phyloP scores from a whole-genome alignment of 768 basidiomycete genomes.

The Lactarius akahatsu region DNA sequence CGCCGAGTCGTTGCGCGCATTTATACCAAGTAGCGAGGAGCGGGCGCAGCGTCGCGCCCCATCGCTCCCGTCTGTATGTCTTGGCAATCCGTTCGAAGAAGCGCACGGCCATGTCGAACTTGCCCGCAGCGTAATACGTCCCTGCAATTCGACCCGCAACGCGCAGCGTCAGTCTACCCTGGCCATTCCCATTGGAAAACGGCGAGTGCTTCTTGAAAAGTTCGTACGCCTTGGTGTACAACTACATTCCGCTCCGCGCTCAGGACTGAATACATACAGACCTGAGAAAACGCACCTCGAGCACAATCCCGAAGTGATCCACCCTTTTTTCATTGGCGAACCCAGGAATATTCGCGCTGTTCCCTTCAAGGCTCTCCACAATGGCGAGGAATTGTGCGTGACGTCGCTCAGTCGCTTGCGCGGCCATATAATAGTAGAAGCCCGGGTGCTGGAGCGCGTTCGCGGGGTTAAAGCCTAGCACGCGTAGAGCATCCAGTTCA shows the following conservation, averaged over 20 bases:
- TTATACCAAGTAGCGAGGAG: conserved; percentile 79
- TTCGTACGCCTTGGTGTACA: conserved; percentile 94
- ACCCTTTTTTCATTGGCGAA: conserved; percentile 90
- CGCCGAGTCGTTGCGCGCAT: conserved; percentile 75
- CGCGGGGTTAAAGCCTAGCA: conserved; percentile 73
- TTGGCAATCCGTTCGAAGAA: conserved; percentile 93
- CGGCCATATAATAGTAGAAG: conserved; percentile 90
- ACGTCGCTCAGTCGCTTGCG: conserved; percentile 77
- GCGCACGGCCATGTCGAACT: conserved; percentile 84
- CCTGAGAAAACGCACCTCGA: conserved; percentile 58
- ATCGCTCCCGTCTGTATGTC: conserved; percentile 83
- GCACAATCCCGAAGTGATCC: conserved; percentile 76
- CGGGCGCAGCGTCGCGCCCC: conserved; percentile 71
- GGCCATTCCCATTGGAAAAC: conserved; percentile 44
- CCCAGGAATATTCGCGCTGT: conserved; percentile 54
- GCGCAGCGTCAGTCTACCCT: conserved; percentile 81
- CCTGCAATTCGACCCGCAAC: conserved; percentile 90
- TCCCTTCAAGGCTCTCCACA: conserved; percentile 53
- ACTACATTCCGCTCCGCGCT: conserved; percentile 41
- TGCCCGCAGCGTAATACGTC: conserved; percentile 75
- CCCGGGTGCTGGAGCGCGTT: conserved; percentile 88
- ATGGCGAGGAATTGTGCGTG: conserved; percentile 63
- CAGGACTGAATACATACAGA: not conserved
- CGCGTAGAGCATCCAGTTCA: conserved; percentile 60
- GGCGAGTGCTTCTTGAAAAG: conserved; percentile 78